phyloP scores from a whole-genome alignment of 805 yeast genomes.

The Phaffomyces thermotolerans region DNA sequence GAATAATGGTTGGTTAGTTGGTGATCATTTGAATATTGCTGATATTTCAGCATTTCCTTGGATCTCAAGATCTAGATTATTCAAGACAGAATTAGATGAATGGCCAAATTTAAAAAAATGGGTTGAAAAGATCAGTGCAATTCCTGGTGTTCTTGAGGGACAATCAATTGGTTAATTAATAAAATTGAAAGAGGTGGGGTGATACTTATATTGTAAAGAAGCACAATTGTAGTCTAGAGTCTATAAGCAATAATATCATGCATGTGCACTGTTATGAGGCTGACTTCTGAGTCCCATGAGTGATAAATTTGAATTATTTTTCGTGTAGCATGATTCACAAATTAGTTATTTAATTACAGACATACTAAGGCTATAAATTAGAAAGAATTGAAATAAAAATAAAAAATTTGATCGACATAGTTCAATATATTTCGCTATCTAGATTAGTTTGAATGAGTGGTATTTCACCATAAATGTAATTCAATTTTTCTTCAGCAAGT shows the following conservation, averaged over 20 bases:
- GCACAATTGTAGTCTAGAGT: too few species aligned
- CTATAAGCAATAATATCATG: too few species aligned
- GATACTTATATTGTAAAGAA: too few species aligned
- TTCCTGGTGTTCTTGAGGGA: conserved; percentile 23
- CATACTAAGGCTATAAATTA: neutral
- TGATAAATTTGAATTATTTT: too few species aligned
- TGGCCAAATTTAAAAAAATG: conserved; percentile 34
- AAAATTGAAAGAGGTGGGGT: too few species aligned
- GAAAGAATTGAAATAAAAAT: neutral
- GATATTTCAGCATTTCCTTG: conserved; percentile 48
- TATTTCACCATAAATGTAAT: conserved; percentile 5
- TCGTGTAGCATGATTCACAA: too few species aligned
- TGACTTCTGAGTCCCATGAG: too few species aligned
- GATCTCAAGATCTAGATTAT: conserved; percentile 36
- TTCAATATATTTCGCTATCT: conserved; percentile 1
- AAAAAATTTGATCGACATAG: neutral
- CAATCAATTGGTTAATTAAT: conserved; percentile 1
- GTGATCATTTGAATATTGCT: conserved; percentile 35
- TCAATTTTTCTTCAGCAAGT: conserved; percentile 3
- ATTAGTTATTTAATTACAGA: too few species aligned
- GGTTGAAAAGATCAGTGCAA: conserved; percentile 26
- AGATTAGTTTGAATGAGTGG: conserved; percentile 1
- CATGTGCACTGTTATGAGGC: too few species aligned
- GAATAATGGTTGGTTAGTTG: conserved; percentile 40
- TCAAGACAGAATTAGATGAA: conserved; percentile 5